Evolutionary conservation across 495 filamentous ascomycete species (phyloP), one percentile per base, ranked within the genome.

Genomic region (Xylaria grammica): DNA sequence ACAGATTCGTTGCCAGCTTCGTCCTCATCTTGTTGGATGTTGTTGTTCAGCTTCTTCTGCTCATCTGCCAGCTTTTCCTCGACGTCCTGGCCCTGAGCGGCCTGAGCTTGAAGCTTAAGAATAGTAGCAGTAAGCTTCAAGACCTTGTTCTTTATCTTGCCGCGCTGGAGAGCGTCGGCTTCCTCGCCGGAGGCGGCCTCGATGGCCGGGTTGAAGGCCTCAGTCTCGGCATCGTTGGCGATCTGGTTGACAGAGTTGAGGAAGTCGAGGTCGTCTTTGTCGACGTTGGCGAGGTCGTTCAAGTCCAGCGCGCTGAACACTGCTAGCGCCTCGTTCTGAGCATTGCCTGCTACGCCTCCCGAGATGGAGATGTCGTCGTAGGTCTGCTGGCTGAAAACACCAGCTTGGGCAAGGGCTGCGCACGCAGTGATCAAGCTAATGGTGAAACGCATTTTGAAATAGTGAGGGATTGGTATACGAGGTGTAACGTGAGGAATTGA

Each of bases 101-200:
- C 66, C 56, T 75, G 44, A 45, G 75, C 73, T 68, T 67, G 63
- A n/a, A 81, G 69, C 1, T 58, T 61, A 38, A 78, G 27, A 1
- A 80, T 62, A 32, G 75, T 72, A 26, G 77, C 73, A 29, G 75
- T 71, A 44, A 84, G 71, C 73, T 84, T 84, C 40, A 84, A 68
- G 61, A 84, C 78, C 74, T 84, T 84, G 74, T 84, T 84, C 77
- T 82, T 82, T 59, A 83, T 84, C 73, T 84, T 84, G 66, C 81
- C 81, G 29, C 79, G 80, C 74, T 82, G 78, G 46, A 81, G 75
- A 13, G 78, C 76, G 15, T 68, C 69, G 8, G 75, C 70, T 8
- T 54, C 72, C 19, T 69, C 73, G 10, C 75, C 78, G 24, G 56
- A 51, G 9, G 73, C 72, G 8, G 70, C 75, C 17, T 75, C 75